Conservation (phyloP, 1,139 yeast genomes). For the Pichia cactophila region DNA sequence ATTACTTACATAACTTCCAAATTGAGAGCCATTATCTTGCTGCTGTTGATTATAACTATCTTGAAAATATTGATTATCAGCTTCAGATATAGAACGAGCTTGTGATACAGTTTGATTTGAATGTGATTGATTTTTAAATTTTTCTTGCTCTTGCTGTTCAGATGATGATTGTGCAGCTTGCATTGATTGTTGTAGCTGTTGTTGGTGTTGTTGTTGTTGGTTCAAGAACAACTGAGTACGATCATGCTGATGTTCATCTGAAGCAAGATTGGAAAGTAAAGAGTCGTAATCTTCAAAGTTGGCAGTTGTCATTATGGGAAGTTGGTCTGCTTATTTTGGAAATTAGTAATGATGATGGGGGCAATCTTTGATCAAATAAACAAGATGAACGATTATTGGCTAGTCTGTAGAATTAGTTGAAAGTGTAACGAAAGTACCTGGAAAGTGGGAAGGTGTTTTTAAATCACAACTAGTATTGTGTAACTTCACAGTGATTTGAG, state of each 20-base stretch:
- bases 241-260: constrained; percentile 7
- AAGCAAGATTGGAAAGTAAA: constrained; percentile 1
- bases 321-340: background rate
- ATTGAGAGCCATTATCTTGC: constrained; percentile 10
- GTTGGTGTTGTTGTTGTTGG: constrained; percentile 5
- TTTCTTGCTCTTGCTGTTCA: constrained; percentile 15
- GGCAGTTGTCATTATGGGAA: background rate
- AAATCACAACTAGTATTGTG: too few species aligned
- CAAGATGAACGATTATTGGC: too few species aligned
- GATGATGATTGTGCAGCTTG: constrained; percentile 21
- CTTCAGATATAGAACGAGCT: background rate
- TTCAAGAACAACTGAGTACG: constrained; percentile 6
- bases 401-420: too few species aligned
- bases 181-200: constrained; percentile 7
- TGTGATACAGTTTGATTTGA: background rate
- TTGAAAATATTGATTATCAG: constrained; percentile 4
- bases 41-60: constrained; percentile 1
- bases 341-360: background rate
- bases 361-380: too few species aligned
- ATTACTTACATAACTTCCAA: constrained; percentile 16
- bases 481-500: too few species aligned
- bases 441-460: too few species aligned
- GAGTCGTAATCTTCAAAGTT: constrained; percentile 9
- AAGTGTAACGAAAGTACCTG: too few species aligned
- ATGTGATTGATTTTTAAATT: background rate